phyloP scores from a whole-genome alignment of 805 yeast species.

The Starmera amethionina region DNA sequence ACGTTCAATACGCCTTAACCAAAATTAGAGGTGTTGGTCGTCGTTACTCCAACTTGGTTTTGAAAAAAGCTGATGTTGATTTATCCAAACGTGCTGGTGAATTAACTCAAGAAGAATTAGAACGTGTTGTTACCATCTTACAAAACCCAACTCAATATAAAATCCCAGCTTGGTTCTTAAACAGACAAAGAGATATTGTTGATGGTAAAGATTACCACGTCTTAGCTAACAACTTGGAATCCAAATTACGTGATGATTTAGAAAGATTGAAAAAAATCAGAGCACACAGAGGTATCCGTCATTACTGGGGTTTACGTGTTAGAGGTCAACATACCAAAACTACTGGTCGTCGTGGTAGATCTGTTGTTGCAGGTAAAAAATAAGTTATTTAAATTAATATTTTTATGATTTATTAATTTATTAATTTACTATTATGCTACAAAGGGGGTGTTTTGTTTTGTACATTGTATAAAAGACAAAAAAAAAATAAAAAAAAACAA shows the following conservation, averaged over 20 bases:
- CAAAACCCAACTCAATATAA: slow-evolving; percentile 99
- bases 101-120: slow-evolving; percentile 99
- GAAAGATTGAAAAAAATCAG: slow-evolving; percentile 99
- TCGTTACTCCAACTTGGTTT: slow-evolving; percentile 99
- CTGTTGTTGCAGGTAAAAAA: slow-evolving; percentile 10
- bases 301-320: slow-evolving; percentile 99
- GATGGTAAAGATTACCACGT: slow-evolving; percentile 99
- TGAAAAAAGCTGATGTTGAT: slow-evolving; percentile 99
- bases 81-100: slow-evolving; percentile 99
- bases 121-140: slow-evolving; percentile 99
- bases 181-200: slow-evolving; percentile 97
- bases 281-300: slow-evolving; percentile 99
- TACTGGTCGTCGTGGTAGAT: slow-evolving; percentile 89
- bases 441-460: background rate
- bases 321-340: slow-evolving; percentile 99
- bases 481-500: background rate
- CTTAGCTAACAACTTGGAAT: slow-evolving; percentile 97
- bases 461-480: background rate
- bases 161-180: slow-evolving; percentile 99
- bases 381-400: background rate
- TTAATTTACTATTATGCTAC: background rate
- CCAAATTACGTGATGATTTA: slow-evolving; percentile 98
- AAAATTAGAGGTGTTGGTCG: slow-evolving; percentile 99
- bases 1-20: slow-evolving; percentile 99
- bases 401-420: background rate